Conservation (phyloP, 129 eudicot genomes). For the Artemisia annua region DNA sequence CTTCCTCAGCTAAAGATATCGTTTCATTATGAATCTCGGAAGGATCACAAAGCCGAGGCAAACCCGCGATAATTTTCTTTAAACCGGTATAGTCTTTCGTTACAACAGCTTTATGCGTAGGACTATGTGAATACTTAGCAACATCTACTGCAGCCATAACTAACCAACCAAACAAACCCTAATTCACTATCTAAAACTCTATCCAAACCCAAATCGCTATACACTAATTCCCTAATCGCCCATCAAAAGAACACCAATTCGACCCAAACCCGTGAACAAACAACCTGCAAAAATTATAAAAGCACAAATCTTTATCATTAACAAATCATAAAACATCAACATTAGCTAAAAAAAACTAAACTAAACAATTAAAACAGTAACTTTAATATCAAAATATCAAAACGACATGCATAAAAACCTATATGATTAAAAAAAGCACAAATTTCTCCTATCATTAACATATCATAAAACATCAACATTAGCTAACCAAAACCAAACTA, state of each 20-base stretch:
- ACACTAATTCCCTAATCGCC: not conserved
- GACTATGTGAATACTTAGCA: slow-evolving; percentile 66
- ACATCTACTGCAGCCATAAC: slow-evolving; percentile 58
- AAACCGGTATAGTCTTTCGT: slow-evolving; percentile 60
- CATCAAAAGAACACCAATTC: slow-evolving; percentile 16
- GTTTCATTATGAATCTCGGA: slow-evolving; percentile 66
- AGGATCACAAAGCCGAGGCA: slow-evolving; percentile 67
- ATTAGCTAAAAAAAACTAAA: too few species aligned
- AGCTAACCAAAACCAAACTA: too few species aligned
- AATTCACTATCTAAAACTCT: not conserved
- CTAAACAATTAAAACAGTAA: too few species aligned
- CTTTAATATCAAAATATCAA: too few species aligned
- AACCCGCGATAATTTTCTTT: slow-evolving; percentile 51
- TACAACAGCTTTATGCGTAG: slow-evolving; percentile 62
- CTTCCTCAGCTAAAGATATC: slow-evolving; percentile 64
- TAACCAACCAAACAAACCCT: slow-evolving; percentile 30
- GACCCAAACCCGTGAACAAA: not conserved
- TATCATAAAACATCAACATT: too few species aligned
- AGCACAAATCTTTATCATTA: too few species aligned
- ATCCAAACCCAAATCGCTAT: too few species aligned
- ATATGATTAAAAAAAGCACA: too few species aligned
- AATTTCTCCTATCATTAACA: too few species aligned
- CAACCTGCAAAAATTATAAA: not conserved
- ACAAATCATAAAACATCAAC: too few species aligned
- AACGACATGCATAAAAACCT: too few species aligned